Percentiles rank a stretch among this genome's conserved stretches.
These are phyloP conservation scores for Aspergillus carbonarius DNA, from an alignment of 2,329 filamentous ascomycete genomes.

Conservation along the genomic window DNA sequence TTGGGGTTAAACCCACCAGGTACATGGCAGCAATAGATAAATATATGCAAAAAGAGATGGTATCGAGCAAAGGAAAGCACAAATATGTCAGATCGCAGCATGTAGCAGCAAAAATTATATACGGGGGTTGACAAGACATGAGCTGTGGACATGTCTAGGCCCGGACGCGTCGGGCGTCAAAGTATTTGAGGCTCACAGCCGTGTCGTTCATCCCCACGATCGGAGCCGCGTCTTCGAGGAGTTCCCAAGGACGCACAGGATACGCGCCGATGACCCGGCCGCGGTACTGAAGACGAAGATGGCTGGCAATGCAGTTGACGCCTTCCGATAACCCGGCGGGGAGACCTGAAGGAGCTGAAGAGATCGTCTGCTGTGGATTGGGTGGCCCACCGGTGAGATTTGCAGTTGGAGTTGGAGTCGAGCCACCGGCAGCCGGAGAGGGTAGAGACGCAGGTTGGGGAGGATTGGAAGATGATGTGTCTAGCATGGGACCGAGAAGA, in stretches of 20 bases:
- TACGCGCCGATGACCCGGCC: constrained; percentile 37
- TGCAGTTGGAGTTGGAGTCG: constrained; percentile 30
- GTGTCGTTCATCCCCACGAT: constrained; percentile 47
- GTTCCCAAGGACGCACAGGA: constrained; percentile 44
- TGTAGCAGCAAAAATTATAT: not conserved
- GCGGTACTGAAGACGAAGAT: constrained; percentile 39
- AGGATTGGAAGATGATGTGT: constrained; percentile 20
- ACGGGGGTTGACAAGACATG: not conserved
- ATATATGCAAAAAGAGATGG: constrained; percentile 16
- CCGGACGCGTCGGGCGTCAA: constrained; percentile 40
- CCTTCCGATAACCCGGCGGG: constrained; percentile 25
- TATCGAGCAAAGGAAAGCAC: constrained; percentile 5
- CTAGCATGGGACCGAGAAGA: constrained; percentile 41
- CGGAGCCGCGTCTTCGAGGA: constrained; percentile 47
- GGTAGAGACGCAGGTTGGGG: constrained; percentile 29
- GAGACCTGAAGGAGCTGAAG: constrained; percentile 7
- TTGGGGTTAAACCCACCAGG: not conserved
- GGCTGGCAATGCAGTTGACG: constrained; percentile 27
- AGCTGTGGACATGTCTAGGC: constrained; percentile 3
- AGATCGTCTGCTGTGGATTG: constrained; percentile 18
- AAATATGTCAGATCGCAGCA: not conserved
- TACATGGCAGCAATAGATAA: not conserved
- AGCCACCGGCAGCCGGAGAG: constrained; percentile 33
- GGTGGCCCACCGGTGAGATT: constrained; percentile 20
- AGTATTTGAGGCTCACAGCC: constrained; percentile 43